Conservation (phyloP, 192 early-diverging fungal genomes). For the Dissophora ornata region DNA sequence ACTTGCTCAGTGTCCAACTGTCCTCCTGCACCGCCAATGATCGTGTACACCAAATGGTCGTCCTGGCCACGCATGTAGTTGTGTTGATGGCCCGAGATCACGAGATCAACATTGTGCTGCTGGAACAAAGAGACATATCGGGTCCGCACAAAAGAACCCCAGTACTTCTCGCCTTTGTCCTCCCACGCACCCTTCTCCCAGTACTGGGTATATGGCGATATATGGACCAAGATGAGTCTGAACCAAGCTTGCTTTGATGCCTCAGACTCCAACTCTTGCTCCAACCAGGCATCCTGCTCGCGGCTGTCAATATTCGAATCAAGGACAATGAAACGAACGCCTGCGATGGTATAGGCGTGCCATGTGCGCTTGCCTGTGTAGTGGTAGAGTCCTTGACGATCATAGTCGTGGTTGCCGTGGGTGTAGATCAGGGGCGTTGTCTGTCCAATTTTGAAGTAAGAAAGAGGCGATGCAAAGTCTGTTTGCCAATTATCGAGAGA, state of each 20-base stretch:
- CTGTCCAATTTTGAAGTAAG: conserved; percentile 65
- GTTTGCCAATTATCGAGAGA: conserved; percentile 77
- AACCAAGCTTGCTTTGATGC: conserved; percentile 67
- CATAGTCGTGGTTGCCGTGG: conserved; percentile 83
- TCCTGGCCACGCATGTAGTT: conserved; percentile 75
- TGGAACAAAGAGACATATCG: conserved; percentile 77
- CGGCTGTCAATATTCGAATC: conserved; percentile 73
- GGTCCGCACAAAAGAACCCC: conserved; percentile 74
- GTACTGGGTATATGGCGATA: conserved; percentile 81
- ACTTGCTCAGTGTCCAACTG: conserved; percentile 70
- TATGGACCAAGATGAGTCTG: conserved; percentile 74
- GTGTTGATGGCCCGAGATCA: conserved; percentile 84
- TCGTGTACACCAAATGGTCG: conserved; percentile 70
- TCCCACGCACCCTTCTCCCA: conserved; percentile 80
- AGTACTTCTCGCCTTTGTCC: conserved; percentile 72
- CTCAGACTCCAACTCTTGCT: conserved; percentile 65
- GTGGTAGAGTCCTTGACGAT: conserved; percentile 58
- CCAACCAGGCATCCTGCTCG: conserved; percentile 72
- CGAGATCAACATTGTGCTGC: conserved; percentile 72
- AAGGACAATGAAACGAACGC: conserved; percentile 73
- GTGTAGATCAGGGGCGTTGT: conserved; percentile 72
- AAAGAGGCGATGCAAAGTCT: conserved; percentile 73
- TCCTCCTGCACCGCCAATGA: conserved; percentile 82
- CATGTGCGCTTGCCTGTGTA: conserved; percentile 67
- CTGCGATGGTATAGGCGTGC: conserved; percentile 68